Evolutionary conservation across 306 rosid species (phyloP), one percentile per base, ranked within the genome.

Genomic region (Quercus ilex): DNA sequence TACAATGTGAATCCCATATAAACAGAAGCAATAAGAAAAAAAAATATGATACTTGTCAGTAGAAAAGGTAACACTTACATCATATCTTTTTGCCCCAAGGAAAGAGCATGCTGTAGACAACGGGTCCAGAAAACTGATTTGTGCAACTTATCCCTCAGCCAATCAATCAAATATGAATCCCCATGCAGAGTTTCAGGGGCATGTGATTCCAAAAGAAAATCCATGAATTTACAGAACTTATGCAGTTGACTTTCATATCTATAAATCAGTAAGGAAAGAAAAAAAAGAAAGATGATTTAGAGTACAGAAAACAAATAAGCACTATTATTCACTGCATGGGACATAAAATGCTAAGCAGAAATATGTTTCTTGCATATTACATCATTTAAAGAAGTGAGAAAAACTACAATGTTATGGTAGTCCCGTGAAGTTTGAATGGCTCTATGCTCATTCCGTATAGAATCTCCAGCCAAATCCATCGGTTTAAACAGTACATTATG

Each of bases 231-330:
- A 82, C 95, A 87, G 87, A 88, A 92, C 26, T 41, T 92, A 86
- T 91, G 90, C 53, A 94, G 92, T 84, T 94, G 92, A 71, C 75
- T 81, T 86, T 88, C 97, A 75, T 94, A 94, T 85, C 99, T 94
- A 80, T 43, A 70, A 73, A 52, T 78, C 62, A 78, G 13, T 58
- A 73, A 9, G n/a, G n/a, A 23, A 1, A 60, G 0, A 3, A 59
- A 23, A 10, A 1, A 59, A 0, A 21, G 1, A 59, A 25, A 60
- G 53, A 49, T 12, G 35, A 60, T 2, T 23, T 60, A 26, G 26
- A 21, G 35, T 11, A 23, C 17, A 25, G 33, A 23, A 59, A 59
- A 3, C 67, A 59, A 21, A 59, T 59, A 0, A n/a, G 4, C 26
- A 59, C 28, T 21, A 59, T 21, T 11, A 21, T 59, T 12, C 65